phyloP scores from a whole-genome alignment of 768 basidiomycete species.

The Tylopilus subfusipes region DNA sequence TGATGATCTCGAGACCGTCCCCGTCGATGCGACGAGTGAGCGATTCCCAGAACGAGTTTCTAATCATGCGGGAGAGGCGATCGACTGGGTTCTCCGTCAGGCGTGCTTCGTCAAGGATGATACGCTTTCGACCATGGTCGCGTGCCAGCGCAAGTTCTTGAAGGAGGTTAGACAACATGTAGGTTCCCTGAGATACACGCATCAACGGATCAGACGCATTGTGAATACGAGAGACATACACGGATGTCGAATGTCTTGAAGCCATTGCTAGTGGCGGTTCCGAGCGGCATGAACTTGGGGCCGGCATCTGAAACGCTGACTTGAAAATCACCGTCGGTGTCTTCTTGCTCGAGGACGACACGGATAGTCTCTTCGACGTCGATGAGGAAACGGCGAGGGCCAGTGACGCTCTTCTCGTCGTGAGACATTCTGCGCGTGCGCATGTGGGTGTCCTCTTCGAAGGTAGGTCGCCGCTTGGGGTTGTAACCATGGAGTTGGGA shows the following conservation, averaged over 20 bases:
- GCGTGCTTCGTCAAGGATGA: constrained; percentile 98
- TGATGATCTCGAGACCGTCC: constrained; percentile 95
- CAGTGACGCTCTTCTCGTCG: constrained; percentile 80
- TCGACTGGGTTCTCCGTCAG: constrained; percentile 97
- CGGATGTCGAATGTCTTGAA: constrained; percentile 97
- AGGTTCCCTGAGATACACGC: constrained; percentile 69
- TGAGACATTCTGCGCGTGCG: constrained; percentile 84
- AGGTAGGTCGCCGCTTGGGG: constrained; percentile 65
- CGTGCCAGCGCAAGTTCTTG: constrained; percentile 97
- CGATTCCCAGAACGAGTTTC: constrained; percentile 97
- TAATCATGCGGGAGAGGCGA: constrained; percentile 95
- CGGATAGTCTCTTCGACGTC: constrained; percentile 98
- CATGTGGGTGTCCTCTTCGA: constrained; percentile 73
- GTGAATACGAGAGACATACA: constrained; percentile 36
- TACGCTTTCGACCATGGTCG: constrained; percentile 91
- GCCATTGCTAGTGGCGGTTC: constrained; percentile 95
- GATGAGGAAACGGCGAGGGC: constrained; percentile 87
- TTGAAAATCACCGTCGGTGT: constrained; percentile 95
- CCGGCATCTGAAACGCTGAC: constrained; percentile 96
- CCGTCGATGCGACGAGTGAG: constrained; percentile 96
- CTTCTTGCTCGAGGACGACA: constrained; percentile 94
- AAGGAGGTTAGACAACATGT: constrained; percentile 98
- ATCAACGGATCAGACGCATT: constrained; percentile 7
- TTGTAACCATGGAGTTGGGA: constrained; percentile 70
- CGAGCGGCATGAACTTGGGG: constrained; percentile 92